Percentiles rank a stretch among this genome's conserved stretches.
Evolutionary conservation across 2,329 filamentous ascomycete species (phyloP).

Genomic region (Albifimbria verrucaria): DNA sequence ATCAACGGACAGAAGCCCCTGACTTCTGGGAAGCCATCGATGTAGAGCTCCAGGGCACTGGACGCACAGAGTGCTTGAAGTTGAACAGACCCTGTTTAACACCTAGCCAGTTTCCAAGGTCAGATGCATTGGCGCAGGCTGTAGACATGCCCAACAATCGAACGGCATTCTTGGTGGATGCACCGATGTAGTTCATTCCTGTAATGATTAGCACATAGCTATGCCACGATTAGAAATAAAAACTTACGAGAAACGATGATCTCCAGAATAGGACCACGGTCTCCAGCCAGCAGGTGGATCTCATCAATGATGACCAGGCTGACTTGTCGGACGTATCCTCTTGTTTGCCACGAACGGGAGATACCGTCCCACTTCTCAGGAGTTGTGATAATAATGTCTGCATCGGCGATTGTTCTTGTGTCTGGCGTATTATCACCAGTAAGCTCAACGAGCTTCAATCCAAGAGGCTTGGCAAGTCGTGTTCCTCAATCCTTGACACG

Average conservation of each 20-base stretch:
- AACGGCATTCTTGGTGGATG: slow-evolving; percentile 85
- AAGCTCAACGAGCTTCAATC: slow-evolving; percentile 87
- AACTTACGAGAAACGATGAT: slow-evolving; percentile 75
- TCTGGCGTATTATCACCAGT: slow-evolving; percentile 98
- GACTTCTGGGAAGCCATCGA: slow-evolving; percentile 94
- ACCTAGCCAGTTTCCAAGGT: slow-evolving; percentile 93
- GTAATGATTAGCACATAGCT: slow-evolving; percentile 33
- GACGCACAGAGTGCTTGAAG: slow-evolving; percentile 93
- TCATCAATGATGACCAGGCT: slow-evolving; percentile 97
- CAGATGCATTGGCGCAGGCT: slow-evolving; percentile 91
- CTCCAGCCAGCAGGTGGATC: slow-evolving; percentile 94
- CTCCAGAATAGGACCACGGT: slow-evolving; percentile 94
- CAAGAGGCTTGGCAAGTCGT: slow-evolving; percentile 77
- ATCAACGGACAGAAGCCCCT: slow-evolving; percentile 95
- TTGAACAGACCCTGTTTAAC: slow-evolving; percentile 97
- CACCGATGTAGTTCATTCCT: slow-evolving; percentile 97
- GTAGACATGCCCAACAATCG: slow-evolving; percentile 98
- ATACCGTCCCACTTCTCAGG: slow-evolving; percentile 99
- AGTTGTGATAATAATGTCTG: slow-evolving; percentile 96
- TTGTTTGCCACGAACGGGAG: slow-evolving; percentile 96
- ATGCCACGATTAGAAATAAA: not conserved
- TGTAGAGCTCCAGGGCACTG: slow-evolving; percentile 96
- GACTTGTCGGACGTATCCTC: slow-evolving; percentile 92
- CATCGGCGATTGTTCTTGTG: slow-evolving; percentile 89
- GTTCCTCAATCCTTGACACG: slow-evolving; percentile 92